Evolutionary conservation across 805 yeast genomes (phyloP).

Genomic region (Tetrapisispora namnaoensis): DNA sequence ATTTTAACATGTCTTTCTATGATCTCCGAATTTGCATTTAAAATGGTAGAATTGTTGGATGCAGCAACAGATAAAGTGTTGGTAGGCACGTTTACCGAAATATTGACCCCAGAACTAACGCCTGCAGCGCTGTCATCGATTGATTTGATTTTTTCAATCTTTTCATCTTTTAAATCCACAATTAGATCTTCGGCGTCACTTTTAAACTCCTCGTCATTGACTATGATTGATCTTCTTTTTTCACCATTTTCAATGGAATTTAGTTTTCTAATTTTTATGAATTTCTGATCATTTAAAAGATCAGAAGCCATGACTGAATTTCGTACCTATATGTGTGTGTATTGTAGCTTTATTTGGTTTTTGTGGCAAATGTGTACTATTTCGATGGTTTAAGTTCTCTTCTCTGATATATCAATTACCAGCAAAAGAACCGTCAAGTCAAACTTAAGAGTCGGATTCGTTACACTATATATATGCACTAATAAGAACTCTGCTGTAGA

Average conservation of each 20-base stretch:
- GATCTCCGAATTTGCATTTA: neutral
- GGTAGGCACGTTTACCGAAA: neutral
- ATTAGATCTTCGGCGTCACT: neutral
- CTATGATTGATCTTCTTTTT: constrained; percentile 9
- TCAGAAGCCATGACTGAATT: constrained; percentile 10
- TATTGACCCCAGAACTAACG: neutral
- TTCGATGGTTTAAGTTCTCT: too few species aligned
- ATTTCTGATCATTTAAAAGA: constrained; percentile 18
- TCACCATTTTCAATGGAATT: constrained; percentile 13
- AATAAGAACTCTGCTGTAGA: too few species aligned
- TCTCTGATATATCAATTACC: too few species aligned
- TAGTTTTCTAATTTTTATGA: constrained; percentile 17
- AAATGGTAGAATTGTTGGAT: neutral
- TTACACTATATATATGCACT: too few species aligned
- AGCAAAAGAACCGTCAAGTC: too few species aligned
- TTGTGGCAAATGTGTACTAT: too few species aligned
- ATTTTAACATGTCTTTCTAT: constrained; percentile 8
- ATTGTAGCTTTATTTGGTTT: too few species aligned
- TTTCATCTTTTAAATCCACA: neutral
- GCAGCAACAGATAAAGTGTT: neutral
- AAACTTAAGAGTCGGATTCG: too few species aligned
- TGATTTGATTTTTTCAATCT: neutral
- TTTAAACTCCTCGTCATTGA: neutral
- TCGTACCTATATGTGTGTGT: too few species aligned
- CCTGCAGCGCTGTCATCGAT: neutral